Conservation (phyloP, 768 basidiomycete genomes). For the Xerocomellus chrysenteron region DNA sequence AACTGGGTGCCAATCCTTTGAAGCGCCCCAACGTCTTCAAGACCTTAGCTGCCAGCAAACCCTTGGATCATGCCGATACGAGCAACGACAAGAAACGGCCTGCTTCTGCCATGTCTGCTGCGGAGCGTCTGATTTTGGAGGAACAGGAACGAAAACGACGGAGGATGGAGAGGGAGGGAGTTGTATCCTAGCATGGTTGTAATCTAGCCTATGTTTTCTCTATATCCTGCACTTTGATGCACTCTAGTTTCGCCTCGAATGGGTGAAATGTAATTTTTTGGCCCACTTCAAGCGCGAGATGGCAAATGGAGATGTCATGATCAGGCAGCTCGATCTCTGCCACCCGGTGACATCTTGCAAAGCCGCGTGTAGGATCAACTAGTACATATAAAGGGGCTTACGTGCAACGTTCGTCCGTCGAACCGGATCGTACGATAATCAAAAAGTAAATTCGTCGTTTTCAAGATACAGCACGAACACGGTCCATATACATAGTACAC, state of each 20-base stretch:
- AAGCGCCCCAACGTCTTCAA: slow-evolving; percentile 80
- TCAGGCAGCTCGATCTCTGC: too few species aligned
- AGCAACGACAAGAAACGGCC: slow-evolving; percentile 59
- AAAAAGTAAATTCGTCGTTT: neutral
- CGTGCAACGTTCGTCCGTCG: neutral
- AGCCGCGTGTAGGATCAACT: too few species aligned
- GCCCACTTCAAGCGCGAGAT: too few species aligned
- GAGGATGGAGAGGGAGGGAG: slow-evolving; percentile 57
- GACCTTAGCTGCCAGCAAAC: slow-evolving; percentile 37
- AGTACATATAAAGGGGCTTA: too few species aligned
- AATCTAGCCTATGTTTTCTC: neutral
- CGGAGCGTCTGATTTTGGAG: slow-evolving; percentile 84
- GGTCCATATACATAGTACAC: neutral
- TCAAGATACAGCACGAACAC: slow-evolving; percentile 15
- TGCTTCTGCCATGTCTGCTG: slow-evolving; percentile 69
- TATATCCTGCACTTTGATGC: neutral
- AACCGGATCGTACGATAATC: neutral
- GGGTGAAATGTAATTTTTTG: too few species aligned
- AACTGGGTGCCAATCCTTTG: slow-evolving; percentile 51
- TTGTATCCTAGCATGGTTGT: slow-evolving; percentile 12
- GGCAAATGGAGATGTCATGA: neutral
- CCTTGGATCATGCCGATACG: slow-evolving; percentile 29
- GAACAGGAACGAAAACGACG: slow-evolving; percentile 88
- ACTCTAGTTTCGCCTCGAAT: neutral
- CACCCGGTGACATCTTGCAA: too few species aligned